Base-by-base conservation (phyloP, 2,329 filamentous ascomycete species). In the Microascus cirrosus region DNA sequence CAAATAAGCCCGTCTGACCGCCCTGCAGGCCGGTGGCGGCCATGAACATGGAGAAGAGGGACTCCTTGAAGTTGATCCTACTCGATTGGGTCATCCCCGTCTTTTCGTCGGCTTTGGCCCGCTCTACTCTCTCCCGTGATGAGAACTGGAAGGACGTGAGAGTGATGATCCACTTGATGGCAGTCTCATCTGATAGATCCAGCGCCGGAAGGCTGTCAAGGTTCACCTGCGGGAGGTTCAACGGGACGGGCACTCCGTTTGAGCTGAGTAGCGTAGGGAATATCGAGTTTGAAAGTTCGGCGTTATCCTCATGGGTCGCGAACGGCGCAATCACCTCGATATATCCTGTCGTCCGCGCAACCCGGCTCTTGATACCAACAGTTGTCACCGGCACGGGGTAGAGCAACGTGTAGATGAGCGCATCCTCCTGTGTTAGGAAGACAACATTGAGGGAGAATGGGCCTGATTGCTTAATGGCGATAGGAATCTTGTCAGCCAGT, bases 21-120 rank as follows among this genome's bases (percentile, higher is more conserved):
- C 73, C 75, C 51, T 78, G 74, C 3, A 77, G 65, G 2, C 77
- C 77, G 0, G 75, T 70, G 3, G 70, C 64, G 25, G 76, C 59
- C 72, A 74, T 75, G 61, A 77, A 75, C 63, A 80, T 73, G 36
- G 71, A 72, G 59, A 75, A 74, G 12, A 80, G 57, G 10, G 59
- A 56, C 36, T 61, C 60, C 45, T 59, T 59, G 53, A 61, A 57
- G 34, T 57, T 74, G 55, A 76, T 63, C 0, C 75, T 70, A 3
- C 66, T 58, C 2, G 73, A 67, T 0, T 65, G 48, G 5, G 67
- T 60, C 18, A 70, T 62, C n/a, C 62, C 61, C 22, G 59, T 62
- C 1, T 60, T 59, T 18, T 58, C 58, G 13, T 65, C 59, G 3
- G 62, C 58, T 1, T 62, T 59, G 1, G 71, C 65, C 3, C 75